A percentile compares a stretch with the other conserved stretches of the same genome.
Evolutionary conservation across 2,329 filamentous ascomycete genomes (phyloP).

Genomic region (Alternaria consortialis): DNA sequence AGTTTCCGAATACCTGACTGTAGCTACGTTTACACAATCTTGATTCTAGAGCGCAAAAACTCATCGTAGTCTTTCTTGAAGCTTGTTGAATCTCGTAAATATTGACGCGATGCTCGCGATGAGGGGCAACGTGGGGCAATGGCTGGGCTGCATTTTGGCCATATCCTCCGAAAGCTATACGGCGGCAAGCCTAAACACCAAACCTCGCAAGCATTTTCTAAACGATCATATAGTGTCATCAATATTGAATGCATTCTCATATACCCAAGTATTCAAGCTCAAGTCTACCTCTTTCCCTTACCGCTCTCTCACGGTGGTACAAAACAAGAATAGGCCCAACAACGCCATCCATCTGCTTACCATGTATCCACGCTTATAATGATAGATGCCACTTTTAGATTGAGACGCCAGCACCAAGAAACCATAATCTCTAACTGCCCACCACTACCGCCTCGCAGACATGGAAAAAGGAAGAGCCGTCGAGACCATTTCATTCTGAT

Average conservation of each 20-base stretch:
- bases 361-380: constrained; percentile 16
- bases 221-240: neutral
- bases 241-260: neutral
- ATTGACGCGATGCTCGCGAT: constrained; percentile 16
- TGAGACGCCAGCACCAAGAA: neutral
- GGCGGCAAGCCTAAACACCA: neutral
- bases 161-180: neutral
- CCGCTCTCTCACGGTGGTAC: neutral
- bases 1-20: neutral
- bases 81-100: constrained; percentile 15
- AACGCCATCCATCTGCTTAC: constrained; percentile 12
- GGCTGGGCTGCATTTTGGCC: neutral
- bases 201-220: neutral
- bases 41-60: neutral
- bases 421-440: neutral
- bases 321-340: neutral
- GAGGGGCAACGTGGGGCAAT: constrained; percentile 45
- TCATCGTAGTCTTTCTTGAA: neutral
- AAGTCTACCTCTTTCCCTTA: neutral
- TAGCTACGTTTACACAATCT: neutral
- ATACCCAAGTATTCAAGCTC: neutral
- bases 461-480: constrained; percentile 45
- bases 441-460: constrained; percentile 24
- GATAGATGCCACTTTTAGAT: constrained; percentile 2
- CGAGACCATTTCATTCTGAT: constrained; percentile 49